These are phyloP conservation scores for Ensete glaucum DNA, from an alignment of 176 grass and related monocot species.

Conservation along the genomic window DNA sequence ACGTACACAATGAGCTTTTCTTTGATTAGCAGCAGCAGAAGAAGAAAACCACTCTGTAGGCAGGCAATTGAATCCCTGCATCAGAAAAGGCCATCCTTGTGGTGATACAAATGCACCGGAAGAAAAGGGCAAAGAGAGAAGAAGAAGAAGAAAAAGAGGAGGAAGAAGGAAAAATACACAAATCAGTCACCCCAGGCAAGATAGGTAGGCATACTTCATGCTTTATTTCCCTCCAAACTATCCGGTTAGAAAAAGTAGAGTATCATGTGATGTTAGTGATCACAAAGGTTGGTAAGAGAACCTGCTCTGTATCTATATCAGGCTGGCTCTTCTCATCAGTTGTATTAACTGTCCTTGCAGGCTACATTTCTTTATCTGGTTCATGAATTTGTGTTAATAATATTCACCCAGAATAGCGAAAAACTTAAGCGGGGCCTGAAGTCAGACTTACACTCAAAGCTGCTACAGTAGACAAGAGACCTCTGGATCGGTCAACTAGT, in stretches of 20 bases:
- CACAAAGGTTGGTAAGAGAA: slow-evolving; percentile 33
- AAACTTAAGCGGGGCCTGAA: slow-evolving; percentile 7
- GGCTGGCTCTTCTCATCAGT: slow-evolving; percentile 40
- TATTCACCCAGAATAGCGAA: not conserved
- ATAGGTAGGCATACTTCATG: slow-evolving; percentile 13
- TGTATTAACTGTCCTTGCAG: slow-evolving; percentile 80
- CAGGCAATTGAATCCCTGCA: slow-evolving; percentile 25
- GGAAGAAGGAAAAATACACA: slow-evolving; percentile 43
- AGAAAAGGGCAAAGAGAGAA: no score
- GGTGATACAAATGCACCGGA: slow-evolving; percentile 22
- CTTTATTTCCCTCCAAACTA: slow-evolving; percentile 48
- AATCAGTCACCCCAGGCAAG: slow-evolving; percentile 52
- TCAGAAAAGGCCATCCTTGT: slow-evolving; percentile 34
- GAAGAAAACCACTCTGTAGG: slow-evolving; percentile 34
- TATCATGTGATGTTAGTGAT: slow-evolving; percentile 55
- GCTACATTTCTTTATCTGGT: slow-evolving; percentile 80
- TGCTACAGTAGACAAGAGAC: slow-evolving; percentile 58
- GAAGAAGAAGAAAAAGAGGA: not conserved
- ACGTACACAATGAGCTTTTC: slow-evolving; percentile 40
- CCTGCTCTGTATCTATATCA: slow-evolving; percentile 36
- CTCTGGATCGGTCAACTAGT: slow-evolving; percentile 69
- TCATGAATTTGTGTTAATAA: slow-evolving; percentile 19
- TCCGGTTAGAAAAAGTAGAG: slow-evolving; percentile 48
- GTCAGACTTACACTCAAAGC: slow-evolving; percentile 60
- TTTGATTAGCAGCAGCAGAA: slow-evolving; percentile 37